These are phyloP conservation scores for Durusdinium trenchii DNA, from an alignment of 73 alveolate species.

Conservation along the genomic window DNA sequence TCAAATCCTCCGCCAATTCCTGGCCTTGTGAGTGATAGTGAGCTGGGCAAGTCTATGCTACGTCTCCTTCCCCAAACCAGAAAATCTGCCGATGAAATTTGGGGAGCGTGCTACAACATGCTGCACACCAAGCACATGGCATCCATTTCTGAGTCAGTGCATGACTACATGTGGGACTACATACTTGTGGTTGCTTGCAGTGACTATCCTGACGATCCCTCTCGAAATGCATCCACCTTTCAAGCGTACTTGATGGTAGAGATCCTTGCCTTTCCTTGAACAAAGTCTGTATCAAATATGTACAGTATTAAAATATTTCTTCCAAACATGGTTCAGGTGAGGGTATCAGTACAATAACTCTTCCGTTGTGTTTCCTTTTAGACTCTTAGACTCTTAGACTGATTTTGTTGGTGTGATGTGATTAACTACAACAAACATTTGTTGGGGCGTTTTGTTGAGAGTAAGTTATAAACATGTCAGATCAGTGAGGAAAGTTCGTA, in stretches of 20 bases:
- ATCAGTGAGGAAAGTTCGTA: not conserved
- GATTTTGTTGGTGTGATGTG: no score
- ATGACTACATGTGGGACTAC: not conserved
- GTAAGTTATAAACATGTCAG: no score
- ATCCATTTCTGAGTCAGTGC: not conserved
- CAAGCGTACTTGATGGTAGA: not conserved
- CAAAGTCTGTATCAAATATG: no score
- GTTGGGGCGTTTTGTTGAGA: no score
- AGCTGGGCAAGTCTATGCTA: not conserved
- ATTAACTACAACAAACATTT: no score
- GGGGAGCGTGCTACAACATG: constrained; percentile 43
- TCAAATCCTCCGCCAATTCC: not conserved
- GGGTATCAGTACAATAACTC: no score
- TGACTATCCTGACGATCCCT: not conserved
- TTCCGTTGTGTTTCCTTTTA: no score
- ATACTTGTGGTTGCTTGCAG: not conserved
- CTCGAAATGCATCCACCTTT: not conserved
- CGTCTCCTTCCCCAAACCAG: not conserved
- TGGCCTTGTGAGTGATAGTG: not conserved
- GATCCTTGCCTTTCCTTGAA: not conserved
- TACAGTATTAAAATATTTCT: no score
- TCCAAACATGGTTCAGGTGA: no score
- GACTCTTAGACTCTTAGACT: no score
- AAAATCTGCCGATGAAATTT: not conserved
- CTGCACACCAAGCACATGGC: not conserved